Evolutionary conservation across 306 rosid species (phyloP).

Genomic region (Morella rubra): DNA sequence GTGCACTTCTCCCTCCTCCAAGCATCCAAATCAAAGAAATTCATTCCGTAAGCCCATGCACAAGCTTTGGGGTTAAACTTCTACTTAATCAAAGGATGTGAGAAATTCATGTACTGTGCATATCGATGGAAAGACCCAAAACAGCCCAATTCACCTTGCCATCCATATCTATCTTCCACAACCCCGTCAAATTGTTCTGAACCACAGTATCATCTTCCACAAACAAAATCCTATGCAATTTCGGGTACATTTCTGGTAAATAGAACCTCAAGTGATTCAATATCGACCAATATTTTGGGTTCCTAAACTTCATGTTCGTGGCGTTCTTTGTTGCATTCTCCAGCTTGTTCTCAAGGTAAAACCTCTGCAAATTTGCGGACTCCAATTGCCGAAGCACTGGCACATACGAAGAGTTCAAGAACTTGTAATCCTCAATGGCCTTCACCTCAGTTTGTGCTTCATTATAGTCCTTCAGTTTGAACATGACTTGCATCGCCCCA

Average conservation of each 20-base stretch:
- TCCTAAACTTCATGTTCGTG: slow-evolving; percentile 84
- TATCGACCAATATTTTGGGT: slow-evolving; percentile 76
- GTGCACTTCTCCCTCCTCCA: slow-evolving; percentile 88
- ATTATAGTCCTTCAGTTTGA: slow-evolving; percentile 65
- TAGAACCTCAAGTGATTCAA: slow-evolving; percentile 83
- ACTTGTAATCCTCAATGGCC: slow-evolving; percentile 86
- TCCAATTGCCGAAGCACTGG: slow-evolving; percentile 79
- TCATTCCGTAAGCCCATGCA: slow-evolving; percentile 95
- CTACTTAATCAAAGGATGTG: slow-evolving; percentile 78
- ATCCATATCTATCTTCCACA: slow-evolving; percentile 84
- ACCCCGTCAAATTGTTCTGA: slow-evolving; percentile 77
- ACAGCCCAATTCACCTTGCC: slow-evolving; percentile 92
- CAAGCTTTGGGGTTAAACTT: slow-evolving; percentile 78
- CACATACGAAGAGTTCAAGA: slow-evolving; percentile 74
- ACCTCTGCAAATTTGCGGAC: slow-evolving; percentile 64
- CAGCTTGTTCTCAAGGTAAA: slow-evolving; percentile 79
- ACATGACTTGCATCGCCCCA: slow-evolving; percentile 93
- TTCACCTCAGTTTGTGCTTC: slow-evolving; percentile 75
- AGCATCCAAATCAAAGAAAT: slow-evolving; percentile 86
- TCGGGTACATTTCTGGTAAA: slow-evolving; percentile 86
- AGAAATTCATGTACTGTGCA: slow-evolving; percentile 89
- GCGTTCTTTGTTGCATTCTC: slow-evolving; percentile 88
- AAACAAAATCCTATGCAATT: slow-evolving; percentile 67
- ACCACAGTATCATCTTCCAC: slow-evolving; percentile 85
- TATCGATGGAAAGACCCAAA: slow-evolving; percentile 84